phyloP scores from a whole-genome alignment of 495 filamentous ascomycete genomes.

The Astrothelium subdiscretum region DNA sequence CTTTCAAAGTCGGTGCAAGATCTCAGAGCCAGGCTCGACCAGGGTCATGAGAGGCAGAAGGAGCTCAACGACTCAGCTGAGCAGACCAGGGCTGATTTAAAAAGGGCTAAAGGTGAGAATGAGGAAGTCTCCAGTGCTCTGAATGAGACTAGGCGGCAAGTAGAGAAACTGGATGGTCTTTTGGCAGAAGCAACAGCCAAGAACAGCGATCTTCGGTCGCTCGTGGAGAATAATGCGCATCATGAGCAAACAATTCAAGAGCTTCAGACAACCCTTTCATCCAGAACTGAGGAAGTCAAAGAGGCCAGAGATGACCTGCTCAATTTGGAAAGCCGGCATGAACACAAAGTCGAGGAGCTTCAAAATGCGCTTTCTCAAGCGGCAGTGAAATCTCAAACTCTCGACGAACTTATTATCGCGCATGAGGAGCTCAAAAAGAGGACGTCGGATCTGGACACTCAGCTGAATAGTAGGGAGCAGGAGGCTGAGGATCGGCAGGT shows the following conservation, averaged over 20 bases:
- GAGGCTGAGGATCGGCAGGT: not conserved
- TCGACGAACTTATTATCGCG: not conserved
- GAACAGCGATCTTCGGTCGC: not conserved
- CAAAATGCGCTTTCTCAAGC: not conserved
- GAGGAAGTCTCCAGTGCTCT: not conserved
- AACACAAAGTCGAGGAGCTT: not conserved
- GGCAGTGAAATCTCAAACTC: not conserved
- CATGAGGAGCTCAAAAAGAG: not conserved
- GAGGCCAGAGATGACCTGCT: not conserved
- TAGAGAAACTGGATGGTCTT: conserved; percentile 4
- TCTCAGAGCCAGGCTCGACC: not conserved
- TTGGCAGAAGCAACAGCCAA: conserved; percentile 3
- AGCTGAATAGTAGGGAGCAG: not conserved
- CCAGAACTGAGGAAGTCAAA: not conserved
- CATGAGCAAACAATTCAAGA: not conserved
- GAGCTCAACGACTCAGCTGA: not conserved
- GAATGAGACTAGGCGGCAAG: not conserved
- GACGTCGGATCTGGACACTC: not conserved
- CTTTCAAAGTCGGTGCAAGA: not conserved
- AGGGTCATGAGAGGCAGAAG: not conserved
- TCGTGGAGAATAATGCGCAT: not conserved
- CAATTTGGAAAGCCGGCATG: not conserved
- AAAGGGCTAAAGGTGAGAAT: not conserved
- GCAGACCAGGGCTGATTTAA: conserved; percentile 1
- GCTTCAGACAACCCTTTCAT: not conserved